Base-by-base conservation (phyloP, 805 yeast genomes). In the Spencermartinsiella europaea region DNA sequence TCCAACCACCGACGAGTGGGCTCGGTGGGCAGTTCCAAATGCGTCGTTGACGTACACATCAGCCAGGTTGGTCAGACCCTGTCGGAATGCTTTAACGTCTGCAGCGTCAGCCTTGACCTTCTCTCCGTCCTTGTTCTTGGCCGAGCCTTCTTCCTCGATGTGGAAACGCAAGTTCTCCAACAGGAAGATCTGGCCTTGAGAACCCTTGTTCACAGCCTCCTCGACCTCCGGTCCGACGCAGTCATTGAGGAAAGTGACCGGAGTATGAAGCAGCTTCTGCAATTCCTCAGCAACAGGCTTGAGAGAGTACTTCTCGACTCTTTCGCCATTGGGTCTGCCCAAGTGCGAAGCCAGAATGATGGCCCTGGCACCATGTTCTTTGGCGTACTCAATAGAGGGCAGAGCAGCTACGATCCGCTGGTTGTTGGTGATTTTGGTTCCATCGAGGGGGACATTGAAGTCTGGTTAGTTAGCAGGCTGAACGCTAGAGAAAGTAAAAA, bases 1-100 rank as follows among this genome's bases (percentile, higher is more conserved):
- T 67, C 99, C 99, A 64, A 93, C 99, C 90, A 93, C 91, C 41
- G 99, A 93, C 46, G 97, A 89, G 79, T 93, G 99, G 55, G 99
- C 99, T 79, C 99, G 88, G 85, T 93, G 99, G 48, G 98, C 97
- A 55, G 99, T 93, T 71, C 99, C 99, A 65, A 93, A 93, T 49
- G 97, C 98, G 70, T 93, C 99, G 75, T 93, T 70, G 69, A 93
- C 81, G 78, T 93, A 93, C 56, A 93, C 95, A 65, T 93, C 99
- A 59, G 97, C 98, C 64, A 93, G 78, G 47, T 89, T 74, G 62
- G 96, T 85, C 73, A 93, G 81, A 67, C 85, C 81, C 64, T 80
- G 66, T 81, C 99, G 87, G 85, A 93, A 93, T 61, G 74, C 79
- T 66, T 75, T 82, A 60, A 93, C 97, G 57, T 71, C 85, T 63